These are phyloP conservation scores for Cladorrhinum samala DNA, from an alignment of 495 filamentous ascomycete genomes.

Conservation along the genomic window DNA sequence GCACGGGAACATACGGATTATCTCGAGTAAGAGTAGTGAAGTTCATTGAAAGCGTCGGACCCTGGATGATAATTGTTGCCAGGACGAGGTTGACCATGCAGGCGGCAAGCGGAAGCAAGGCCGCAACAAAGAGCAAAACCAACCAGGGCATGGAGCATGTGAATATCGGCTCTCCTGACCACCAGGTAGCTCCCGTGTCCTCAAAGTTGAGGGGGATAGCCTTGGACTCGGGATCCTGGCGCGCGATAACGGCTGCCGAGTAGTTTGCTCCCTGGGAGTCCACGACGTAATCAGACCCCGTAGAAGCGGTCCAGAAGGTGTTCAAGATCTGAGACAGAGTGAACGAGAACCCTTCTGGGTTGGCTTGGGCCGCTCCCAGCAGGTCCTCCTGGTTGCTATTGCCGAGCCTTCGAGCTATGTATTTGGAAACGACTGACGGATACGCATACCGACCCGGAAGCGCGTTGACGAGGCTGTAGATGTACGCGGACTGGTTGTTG, in stretches of 20 bases:
- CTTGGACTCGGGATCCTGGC: background rate
- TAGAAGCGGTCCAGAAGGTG: background rate
- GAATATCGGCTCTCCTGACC: constrained; percentile 3
- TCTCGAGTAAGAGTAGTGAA: constrained; percentile 3
- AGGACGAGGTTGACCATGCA: background rate
- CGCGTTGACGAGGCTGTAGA: background rate
- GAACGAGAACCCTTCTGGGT: background rate
- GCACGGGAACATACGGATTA: background rate
- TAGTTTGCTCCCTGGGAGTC: background rate
- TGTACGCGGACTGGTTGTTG: background rate
- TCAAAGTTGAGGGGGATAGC: background rate
- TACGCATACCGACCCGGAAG: constrained; percentile 1
- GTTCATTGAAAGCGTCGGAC: constrained; percentile 1
- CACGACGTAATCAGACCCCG: background rate
- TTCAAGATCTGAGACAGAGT: constrained; percentile 2
- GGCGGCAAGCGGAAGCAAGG: background rate
- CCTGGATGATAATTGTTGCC: background rate
- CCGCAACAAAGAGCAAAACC: constrained; percentile 1
- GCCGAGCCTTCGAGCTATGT: background rate
- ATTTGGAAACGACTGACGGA: background rate
- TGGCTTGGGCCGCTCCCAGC: background rate
- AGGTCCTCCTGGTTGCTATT: background rate
- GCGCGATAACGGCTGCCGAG: background rate
- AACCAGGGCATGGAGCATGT: constrained; percentile 1
- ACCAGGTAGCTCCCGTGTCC: background rate